Percentiles rank a stretch among this genome's conserved stretches.
phyloP scores from a whole-genome alignment of 768 basidiomycete species.

The Pisolithus sp. region DNA sequence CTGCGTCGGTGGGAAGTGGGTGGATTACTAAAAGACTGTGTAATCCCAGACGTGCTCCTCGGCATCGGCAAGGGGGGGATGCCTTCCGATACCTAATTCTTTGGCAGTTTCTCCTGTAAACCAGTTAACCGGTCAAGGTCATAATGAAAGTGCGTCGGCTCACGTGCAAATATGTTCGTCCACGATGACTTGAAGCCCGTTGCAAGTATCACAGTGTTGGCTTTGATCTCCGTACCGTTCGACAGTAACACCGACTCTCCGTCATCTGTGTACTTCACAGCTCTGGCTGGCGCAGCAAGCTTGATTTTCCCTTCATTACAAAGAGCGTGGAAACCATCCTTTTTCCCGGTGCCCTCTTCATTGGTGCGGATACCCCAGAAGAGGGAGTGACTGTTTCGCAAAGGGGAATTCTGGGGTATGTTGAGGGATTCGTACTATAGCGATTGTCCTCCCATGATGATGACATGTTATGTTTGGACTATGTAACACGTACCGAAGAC shows the following conservation, averaged over 20 bases:
- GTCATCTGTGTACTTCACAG: slow-evolving; percentile 15
- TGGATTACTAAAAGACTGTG: slow-evolving; percentile 34
- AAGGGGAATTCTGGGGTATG: slow-evolving; percentile 43
- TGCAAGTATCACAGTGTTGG: slow-evolving; percentile 46
- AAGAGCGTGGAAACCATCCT: slow-evolving; percentile 45
- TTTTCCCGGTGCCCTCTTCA: slow-evolving; percentile 47
- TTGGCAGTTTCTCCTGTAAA: slow-evolving; percentile 38
- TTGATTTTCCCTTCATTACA: slow-evolving; percentile 45
- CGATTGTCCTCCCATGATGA: not conserved
- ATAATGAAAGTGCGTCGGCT: not conserved
- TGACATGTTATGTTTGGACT: not conserved
- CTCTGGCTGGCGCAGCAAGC: slow-evolving; percentile 31
- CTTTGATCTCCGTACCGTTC: slow-evolving; percentile 36
- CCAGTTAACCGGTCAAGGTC: not conserved
- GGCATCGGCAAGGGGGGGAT: slow-evolving; percentile 16
- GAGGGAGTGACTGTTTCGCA: slow-evolving; percentile 34
- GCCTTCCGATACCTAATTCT: slow-evolving; percentile 44
- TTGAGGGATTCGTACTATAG: slow-evolving; percentile 3
- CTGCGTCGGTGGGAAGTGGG: slow-evolving; percentile 27
- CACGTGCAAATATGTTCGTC: slow-evolving; percentile 35
- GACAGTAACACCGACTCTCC: slow-evolving; percentile 35
- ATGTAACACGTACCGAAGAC: slow-evolving; percentile 31
- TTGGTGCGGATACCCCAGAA: slow-evolving; percentile 41
- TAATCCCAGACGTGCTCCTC: slow-evolving; percentile 27
- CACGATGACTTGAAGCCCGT: slow-evolving; percentile 61